Conservation (phyloP, 2,329 filamentous ascomycete species). For the Periglandula ipomoeae region DNA sequence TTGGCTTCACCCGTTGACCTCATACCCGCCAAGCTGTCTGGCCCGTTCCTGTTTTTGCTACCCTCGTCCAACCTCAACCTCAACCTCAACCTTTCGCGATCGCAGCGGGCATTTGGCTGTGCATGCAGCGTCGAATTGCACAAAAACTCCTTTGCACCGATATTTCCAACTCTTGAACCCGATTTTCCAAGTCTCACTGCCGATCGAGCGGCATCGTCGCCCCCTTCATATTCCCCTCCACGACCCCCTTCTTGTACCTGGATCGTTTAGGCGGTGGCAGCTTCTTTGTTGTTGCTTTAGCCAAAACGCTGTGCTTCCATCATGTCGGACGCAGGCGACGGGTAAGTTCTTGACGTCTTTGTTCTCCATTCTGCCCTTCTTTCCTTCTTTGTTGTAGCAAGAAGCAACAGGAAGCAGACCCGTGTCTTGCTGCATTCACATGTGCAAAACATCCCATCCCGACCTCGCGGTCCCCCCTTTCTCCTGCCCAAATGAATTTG, state of each 20-base stretch:
- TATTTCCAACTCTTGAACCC: too few species aligned
- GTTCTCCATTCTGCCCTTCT: neutral
- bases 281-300: neutral
- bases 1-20: too few species aligned
- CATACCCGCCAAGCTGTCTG: too few species aligned
- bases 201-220: neutral
- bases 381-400: neutral
- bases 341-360: slow-evolving; percentile 13
- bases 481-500: neutral
- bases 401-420: neutral
- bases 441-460: neutral
- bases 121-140: neutral
- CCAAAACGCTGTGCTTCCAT: slow-evolving; percentile 11
- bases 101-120: too few species aligned
- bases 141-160: neutral
- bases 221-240: neutral
- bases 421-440: neutral
- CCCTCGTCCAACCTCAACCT: neutral
- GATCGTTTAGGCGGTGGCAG: neutral
- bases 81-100: neutral
- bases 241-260: neutral
- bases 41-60: too few species aligned
- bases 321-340: slow-evolving; percentile 24
- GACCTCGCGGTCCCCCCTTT: neutral
- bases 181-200: neutral